phyloP scores from a whole-genome alignment of 1,284 basidiomycete species.

The Melampsora abietis-canadensis region DNA sequence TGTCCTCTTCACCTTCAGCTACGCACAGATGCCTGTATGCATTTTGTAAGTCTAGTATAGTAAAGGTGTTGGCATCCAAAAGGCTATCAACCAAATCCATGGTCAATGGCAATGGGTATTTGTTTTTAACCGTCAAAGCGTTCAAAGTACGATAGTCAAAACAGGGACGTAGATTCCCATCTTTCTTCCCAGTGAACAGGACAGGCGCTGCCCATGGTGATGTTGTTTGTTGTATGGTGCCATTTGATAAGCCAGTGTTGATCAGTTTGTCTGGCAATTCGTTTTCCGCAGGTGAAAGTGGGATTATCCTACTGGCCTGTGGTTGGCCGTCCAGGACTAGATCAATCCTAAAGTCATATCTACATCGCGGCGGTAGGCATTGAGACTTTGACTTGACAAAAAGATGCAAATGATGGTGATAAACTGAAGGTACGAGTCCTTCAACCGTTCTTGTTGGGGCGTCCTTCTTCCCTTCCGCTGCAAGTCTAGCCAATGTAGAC shows the following conservation, averaged over 20 bases:
- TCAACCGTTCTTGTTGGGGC: not conserved
- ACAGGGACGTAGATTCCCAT: not conserved
- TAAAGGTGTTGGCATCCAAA: not conserved
- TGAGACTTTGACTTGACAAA: not conserved
- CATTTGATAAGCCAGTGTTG: not conserved
- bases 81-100: not conserved
- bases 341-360: not conserved
- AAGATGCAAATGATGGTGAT: not conserved
- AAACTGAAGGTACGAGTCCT: not conserved
- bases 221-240: not conserved
- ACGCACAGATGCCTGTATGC: not conserved
- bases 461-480: not conserved
- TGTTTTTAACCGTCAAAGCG: constrained; percentile 3
- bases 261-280: not conserved
- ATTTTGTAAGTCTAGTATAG: not conserved
- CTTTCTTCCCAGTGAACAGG: constrained; percentile 54
- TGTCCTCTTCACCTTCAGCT: not conserved
- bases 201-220: constrained; percentile 10
- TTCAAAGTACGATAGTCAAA: constrained; percentile 46
- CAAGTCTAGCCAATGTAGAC: not conserved
- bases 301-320: not conserved
- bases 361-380: not conserved
- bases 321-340: not conserved
- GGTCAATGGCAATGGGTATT: not conserved
- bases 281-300: not conserved